Evolutionary conservation across 345 rosid species (phyloP).

Genomic region (Laguncularia racemosa): DNA sequence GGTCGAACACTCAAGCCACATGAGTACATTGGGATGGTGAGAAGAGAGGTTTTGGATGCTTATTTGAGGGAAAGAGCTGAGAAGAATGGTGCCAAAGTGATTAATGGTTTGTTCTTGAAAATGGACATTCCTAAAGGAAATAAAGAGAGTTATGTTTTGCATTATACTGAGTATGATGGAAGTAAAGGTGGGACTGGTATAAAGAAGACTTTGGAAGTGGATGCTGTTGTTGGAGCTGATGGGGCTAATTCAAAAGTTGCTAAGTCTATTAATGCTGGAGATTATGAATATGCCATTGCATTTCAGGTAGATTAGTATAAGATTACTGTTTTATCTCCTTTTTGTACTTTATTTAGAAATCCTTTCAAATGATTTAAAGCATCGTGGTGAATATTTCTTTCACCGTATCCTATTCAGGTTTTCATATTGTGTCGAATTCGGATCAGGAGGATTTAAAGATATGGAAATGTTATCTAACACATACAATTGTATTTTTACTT

Average conservation of each 20-base stretch:
- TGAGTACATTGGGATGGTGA: slow-evolving; percentile 97
- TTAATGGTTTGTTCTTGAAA: slow-evolving; percentile 78
- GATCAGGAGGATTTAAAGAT: too few species aligned
- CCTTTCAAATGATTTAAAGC: not conserved
- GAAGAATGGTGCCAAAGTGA: slow-evolving; percentile 63
- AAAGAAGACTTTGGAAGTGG: slow-evolving; percentile 81
- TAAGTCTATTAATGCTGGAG: slow-evolving; percentile 81
- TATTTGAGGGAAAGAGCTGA: slow-evolving; percentile 73
- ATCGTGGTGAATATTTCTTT: too few species aligned
- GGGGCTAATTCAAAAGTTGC: slow-evolving; percentile 96
- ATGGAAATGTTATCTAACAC: too few species aligned
- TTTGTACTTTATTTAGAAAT: too few species aligned
- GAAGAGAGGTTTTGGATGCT: slow-evolving; percentile 73
- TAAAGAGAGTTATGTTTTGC: slow-evolving; percentile 57
- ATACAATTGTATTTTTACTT: too few species aligned
- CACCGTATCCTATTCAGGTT: too few species aligned
- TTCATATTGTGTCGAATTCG: too few species aligned
- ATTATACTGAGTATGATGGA: slow-evolving; percentile 82
- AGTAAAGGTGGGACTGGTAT: slow-evolving; percentile 48
- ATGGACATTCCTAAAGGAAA: slow-evolving; percentile 62
- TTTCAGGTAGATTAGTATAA: slow-evolving; percentile 54
- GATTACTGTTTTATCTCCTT: too few species aligned
- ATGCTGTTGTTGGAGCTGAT: slow-evolving; percentile 92
- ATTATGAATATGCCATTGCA: slow-evolving; percentile 90
- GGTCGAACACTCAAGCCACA: slow-evolving; percentile 89